Base-by-base conservation (phyloP, 495 filamentous ascomycete species). In the Aspergillus sclerotiicarbonarius region DNA sequence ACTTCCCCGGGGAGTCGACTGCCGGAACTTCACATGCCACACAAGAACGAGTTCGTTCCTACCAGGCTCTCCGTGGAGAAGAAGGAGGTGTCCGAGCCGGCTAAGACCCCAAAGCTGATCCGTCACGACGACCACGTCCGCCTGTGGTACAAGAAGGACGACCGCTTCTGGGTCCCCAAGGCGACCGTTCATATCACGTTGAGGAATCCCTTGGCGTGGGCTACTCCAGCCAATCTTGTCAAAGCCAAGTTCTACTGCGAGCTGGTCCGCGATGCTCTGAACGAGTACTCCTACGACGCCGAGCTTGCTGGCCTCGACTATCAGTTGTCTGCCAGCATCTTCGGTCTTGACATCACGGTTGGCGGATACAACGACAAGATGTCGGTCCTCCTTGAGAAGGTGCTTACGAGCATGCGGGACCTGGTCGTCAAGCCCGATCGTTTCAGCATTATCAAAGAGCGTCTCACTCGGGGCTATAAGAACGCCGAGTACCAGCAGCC, bases 141-240 rank as follows among this genome's bases (percentile, higher is more conserved):
- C 31, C 85, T 90, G n/a, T 99, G 94, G 94, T 97, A 84, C 74
- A 99, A 99, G 81, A 98, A 98, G 73, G 94, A 99, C 63, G 94
- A 99, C 64, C 90, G 85, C 0, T 99, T 97, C 75, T 99, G 94
- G 94, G 94, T 99, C 4, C 94, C 94, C 2, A 97, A 96, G 71
- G 94, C 87, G 0, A 96, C 89, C 61, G 70, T 97, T 15, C 82
- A 90, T 62, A 81, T 96, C 41, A 89, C 84, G 50, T 80, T 95
- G 60, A 84, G 89, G 58, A 96, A 89, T 55, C 89, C 91, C 6
- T 67, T 96, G 33, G 83, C 87, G 20, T 86, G 84, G 69, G 82
- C 89, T 2, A 92, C 89, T 5, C 90, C 94, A 4, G 84, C 86
- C 44, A 91, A 86, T 51, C 73, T 82, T 18, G 85, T 96, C 32